phyloP scores from a whole-genome alignment of 306 rosid genomes.

The Crataegus laevigata region DNA sequence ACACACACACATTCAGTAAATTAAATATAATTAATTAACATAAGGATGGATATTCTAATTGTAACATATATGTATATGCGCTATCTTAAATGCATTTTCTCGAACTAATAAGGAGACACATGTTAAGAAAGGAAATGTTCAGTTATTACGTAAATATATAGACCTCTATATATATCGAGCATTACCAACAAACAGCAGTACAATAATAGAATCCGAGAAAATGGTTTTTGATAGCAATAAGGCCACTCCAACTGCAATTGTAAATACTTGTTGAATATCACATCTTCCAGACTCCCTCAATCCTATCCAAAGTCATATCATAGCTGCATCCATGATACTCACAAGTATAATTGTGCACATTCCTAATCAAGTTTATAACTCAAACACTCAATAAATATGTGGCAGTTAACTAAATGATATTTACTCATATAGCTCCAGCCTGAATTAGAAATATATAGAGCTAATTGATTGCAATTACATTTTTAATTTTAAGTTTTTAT shows the following conservation, averaged over 20 bases:
- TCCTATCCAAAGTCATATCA: slow-evolving; percentile 9
- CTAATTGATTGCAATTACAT: neutral
- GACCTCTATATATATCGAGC: neutral
- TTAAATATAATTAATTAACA: too few species aligned
- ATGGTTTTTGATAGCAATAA: neutral
- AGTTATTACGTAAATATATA: neutral
- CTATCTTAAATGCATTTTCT: too few species aligned
- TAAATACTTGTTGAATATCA: neutral
- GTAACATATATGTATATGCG: too few species aligned
- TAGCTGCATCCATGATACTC: neutral
- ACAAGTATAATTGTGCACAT: neutral
- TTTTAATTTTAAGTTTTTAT: too few species aligned
- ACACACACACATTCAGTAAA: too few species aligned
- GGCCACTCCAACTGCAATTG: neutral
- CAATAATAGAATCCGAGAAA: neutral
- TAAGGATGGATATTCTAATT: too few species aligned
- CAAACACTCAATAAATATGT: neutral
- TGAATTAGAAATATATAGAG: too few species aligned
- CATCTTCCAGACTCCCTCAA: slow-evolving; percentile 7
- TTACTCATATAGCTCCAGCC: neutral
- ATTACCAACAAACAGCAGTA: neutral
- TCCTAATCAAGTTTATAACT: neutral
- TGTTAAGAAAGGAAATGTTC: neutral
- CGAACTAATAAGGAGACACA: neutral
- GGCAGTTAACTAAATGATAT: neutral